Evolutionary conservation across 1,284 basidiomycete species (phyloP).

Genomic region (Heliocybe sulcata): DNA sequence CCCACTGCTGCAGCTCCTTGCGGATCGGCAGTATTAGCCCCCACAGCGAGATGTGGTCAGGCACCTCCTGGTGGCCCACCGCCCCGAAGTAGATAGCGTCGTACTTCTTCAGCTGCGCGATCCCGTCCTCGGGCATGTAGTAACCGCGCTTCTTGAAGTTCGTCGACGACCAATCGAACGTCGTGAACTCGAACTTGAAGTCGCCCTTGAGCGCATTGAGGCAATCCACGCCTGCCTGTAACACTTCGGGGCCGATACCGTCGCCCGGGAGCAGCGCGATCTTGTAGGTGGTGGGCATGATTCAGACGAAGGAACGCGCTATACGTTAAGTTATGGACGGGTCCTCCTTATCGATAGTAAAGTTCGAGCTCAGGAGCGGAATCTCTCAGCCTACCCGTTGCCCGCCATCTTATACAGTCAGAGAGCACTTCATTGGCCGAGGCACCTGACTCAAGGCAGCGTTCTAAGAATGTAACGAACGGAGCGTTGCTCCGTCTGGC

Average conservation of each 20-base stretch:
- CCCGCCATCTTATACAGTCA: background rate
- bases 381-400: background rate
- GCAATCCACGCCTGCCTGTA: background rate
- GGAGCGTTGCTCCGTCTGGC: background rate
- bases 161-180: conserved; percentile 29
- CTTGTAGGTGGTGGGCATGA: conserved; percentile 22
- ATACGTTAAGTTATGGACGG: no score
- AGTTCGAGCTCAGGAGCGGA: no score
- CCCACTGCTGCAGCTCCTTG: conserved; percentile 47
- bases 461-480: background rate
- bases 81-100: conserved; percentile 33
- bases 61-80: conserved; percentile 24
- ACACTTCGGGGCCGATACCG: conserved; percentile 47
- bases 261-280: conserved; percentile 51
- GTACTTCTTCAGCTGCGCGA: conserved; percentile 21
- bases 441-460: background rate
- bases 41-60: conserved; percentile 52
- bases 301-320: background rate
- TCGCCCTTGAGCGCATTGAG: conserved; percentile 7
- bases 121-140: conserved; percentile 29
- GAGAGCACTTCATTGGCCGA: background rate
- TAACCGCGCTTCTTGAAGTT: conserved; percentile 23
- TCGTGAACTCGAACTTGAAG: conserved; percentile 23
- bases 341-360: no score
- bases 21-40: conserved; percentile 42